Evolutionary conservation across 257 asterid species (phyloP), one percentile per base, ranked within the genome.

Genomic region (Eucommia ulmoides): DNA sequence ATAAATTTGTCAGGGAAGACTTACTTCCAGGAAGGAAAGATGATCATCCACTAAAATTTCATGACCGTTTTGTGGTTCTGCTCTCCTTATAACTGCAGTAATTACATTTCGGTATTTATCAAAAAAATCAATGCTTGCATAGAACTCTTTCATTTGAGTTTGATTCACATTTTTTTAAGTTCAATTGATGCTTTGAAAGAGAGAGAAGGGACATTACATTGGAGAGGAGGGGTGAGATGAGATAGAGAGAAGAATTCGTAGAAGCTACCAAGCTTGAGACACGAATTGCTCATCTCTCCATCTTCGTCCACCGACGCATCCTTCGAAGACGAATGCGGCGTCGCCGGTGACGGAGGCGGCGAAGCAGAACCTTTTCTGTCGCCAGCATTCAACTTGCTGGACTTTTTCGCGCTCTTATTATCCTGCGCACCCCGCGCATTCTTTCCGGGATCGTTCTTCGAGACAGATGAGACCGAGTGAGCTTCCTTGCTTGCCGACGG

Each of bases 181-280:
- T n/a, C n/a, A n/a, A n/a, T n/a, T n/a, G n/a, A n/a, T n/a, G n/a
- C n/a, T n/a, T n/a, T n/a, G 48, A 42, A 21, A n/a, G 48, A 42
- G 44, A 25, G 29, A 19, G 55, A 42, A 16, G 16, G 51, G 33
- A 50, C 38, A 49, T 59, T 76, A 89, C 98, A 79, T 58, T 89
- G 98, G 58, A 89, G 69, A 53, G 98, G 98, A 51, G 98, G 94
- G 51, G 86, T 80, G 73, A 85, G 93, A 74, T 89, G 94, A 42
- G 94, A 82, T 38, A 89, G 93, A n/a, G 98, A 89, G 49, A 89
- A 89, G 76, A 89, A 89, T 67, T 89, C 94, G 66, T 89, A 89
- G 72, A 89, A 89, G 81, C 82, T 80, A 49, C 93, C 94, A 38
- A 89, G 65, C 72, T 78, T 82, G 42, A 94, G 96, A 25, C 81